A percentile compares a stretch with the other conserved stretches of the same genome.
These are phyloP conservation scores for Podosphaera xanthii DNA, from an alignment of 2,329 filamentous ascomycete genomes.

Conservation along the genomic window DNA sequence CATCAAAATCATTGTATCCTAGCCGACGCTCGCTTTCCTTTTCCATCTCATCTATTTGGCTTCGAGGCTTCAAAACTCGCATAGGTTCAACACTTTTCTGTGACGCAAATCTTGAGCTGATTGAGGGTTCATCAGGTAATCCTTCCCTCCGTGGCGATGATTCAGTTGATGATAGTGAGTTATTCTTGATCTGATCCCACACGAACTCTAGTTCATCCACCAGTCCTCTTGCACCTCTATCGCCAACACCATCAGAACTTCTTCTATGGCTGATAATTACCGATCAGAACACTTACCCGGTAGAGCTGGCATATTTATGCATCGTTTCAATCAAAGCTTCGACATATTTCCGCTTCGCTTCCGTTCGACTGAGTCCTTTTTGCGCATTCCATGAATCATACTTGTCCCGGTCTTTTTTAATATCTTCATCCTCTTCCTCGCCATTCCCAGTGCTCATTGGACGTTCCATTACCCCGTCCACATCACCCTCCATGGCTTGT, in stretches of 20 bases:
- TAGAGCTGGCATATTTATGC: constrained; percentile 78
- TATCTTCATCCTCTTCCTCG: constrained; percentile 24
- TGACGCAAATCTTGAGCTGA: constrained; percentile 23
- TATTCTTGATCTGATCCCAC: constrained; percentile 93
- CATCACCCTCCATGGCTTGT: constrained; percentile 96
- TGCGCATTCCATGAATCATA: constrained; percentile 95
- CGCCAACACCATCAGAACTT: background rate
- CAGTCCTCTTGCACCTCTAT: constrained; percentile 58
- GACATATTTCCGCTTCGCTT: constrained; percentile 86
- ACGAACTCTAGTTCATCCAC: constrained; percentile 95
- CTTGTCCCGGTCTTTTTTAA: constrained; percentile 36
- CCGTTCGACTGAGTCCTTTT: constrained; percentile 59
- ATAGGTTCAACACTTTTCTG: constrained; percentile 32
- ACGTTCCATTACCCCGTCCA: constrained; percentile 78
- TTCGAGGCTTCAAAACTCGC: constrained; percentile 64
- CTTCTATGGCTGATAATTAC: no score
- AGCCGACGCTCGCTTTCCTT: constrained; percentile 25
- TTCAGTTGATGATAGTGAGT: constrained; percentile 40
- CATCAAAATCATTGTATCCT: constrained; percentile 20
- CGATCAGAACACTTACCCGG: constrained; percentile 29
- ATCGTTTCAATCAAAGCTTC: constrained; percentile 88
- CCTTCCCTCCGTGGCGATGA: constrained; percentile 27
- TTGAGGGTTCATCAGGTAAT: constrained; percentile 11
- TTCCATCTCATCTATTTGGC: constrained; percentile 53
- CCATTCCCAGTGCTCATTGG: constrained; percentile 38